Percentiles rank a stretch among this genome's conserved stretches.
phyloP scores from a whole-genome alignment of 2,329 filamentous ascomycete genomes.

The Fusarium heterosporum region DNA sequence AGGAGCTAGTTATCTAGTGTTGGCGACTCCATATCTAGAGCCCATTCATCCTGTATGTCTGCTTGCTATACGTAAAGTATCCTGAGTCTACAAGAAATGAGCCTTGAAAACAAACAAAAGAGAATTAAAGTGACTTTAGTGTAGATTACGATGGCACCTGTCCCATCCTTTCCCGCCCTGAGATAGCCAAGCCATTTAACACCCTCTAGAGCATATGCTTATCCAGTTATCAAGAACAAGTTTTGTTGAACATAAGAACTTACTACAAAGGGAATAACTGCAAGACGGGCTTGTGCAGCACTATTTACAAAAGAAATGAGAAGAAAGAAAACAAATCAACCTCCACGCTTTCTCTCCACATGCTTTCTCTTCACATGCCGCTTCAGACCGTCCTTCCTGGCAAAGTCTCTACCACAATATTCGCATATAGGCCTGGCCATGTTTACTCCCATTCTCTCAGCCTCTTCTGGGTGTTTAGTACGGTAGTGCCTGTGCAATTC shows the following conservation, averaged over 20 bases:
- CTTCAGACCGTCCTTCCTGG: slow-evolving; percentile 20
- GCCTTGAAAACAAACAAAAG: too few relatives aligned
- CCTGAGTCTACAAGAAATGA: too few relatives aligned
- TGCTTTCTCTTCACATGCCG: slow-evolving; percentile 20
- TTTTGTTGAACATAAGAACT: not conserved
- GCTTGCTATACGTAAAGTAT: too few relatives aligned
- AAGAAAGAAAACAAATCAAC: not conserved
- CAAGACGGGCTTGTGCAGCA: not conserved
- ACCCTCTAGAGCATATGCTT: not conserved
- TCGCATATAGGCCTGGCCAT: not conserved
- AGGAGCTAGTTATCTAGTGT: too few relatives aligned
- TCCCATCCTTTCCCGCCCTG: too few relatives aligned
- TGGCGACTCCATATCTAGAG: too few relatives aligned
- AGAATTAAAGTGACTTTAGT: too few relatives aligned
- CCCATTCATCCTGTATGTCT: too few relatives aligned
- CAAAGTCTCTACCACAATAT: not conserved
- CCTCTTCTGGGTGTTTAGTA: not conserved
- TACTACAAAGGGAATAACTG: slow-evolving; percentile 12
- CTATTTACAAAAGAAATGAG: not conserved
- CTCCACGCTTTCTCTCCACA: slow-evolving; percentile 13
- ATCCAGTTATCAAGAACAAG: not conserved
- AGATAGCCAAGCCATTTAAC: too few relatives aligned
- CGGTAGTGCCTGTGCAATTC: slow-evolving; percentile 18
- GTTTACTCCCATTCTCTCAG: not conserved
- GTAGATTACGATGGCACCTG: too few relatives aligned